phyloP scores from a whole-genome alignment of 495 filamentous ascomycete species.

The Penicillium psychrofluorescens region DNA sequence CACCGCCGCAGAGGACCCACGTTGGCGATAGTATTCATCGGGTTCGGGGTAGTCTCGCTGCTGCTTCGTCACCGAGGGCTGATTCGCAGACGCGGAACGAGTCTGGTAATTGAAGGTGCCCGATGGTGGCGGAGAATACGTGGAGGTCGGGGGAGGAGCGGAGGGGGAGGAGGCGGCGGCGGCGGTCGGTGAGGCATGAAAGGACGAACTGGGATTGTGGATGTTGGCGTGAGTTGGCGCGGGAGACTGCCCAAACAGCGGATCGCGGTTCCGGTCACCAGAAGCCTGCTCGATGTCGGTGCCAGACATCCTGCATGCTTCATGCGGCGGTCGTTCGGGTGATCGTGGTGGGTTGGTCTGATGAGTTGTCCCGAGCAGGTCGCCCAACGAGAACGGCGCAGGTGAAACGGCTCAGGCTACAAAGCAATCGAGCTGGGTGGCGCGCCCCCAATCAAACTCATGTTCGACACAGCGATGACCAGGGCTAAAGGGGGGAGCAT shows the following conservation, averaged over 20 bases:
- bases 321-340: constrained; percentile 19
- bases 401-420: constrained; percentile 32
- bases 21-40: constrained; percentile 45
- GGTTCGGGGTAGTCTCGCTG: constrained; percentile 41
- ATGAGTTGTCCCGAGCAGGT: constrained; percentile 41
- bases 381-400: constrained; percentile 33
- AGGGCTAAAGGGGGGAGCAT: neutral
- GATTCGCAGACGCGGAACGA: constrained; percentile 17
- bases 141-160: constrained; percentile 17
- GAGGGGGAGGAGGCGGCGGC: constrained; percentile 17
- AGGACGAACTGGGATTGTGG: constrained; percentile 16
- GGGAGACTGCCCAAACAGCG: constrained; percentile 34
- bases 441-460: constrained; percentile 33
- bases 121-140: constrained; percentile 17
- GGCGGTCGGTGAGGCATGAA: constrained; percentile 17
- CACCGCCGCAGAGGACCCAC: constrained; percentile 19
- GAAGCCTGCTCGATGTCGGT: constrained; percentile 35
- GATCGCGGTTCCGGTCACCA: constrained; percentile 26
- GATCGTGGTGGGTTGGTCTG: constrained; percentile 17
- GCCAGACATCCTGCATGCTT: constrained; percentile 45
- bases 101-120: constrained; percentile 13
- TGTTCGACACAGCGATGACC: constrained; percentile 19
- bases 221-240: constrained; percentile 21
- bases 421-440: constrained; percentile 35
- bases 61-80: constrained; percentile 5